Evolutionary conservation across 2,329 filamentous ascomycete genomes (phyloP), one percentile per base, ranked within the genome.

Genomic region (Zalaria sp.): DNA sequence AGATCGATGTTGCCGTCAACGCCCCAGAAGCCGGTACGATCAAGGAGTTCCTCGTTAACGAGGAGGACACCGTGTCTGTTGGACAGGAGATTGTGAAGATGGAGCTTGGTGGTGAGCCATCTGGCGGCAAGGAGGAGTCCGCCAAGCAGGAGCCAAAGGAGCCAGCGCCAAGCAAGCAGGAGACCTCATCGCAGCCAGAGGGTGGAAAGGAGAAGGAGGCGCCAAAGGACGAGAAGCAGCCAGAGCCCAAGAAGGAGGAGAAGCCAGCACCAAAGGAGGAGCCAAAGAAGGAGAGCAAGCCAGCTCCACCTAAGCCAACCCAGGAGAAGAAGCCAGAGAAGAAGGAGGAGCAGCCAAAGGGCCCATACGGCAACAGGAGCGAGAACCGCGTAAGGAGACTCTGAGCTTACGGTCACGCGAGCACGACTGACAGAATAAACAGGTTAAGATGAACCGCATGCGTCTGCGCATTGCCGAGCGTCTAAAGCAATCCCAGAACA

Each of bases 391-490:
- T 89, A 77, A 51, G 83, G n/a, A 32, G 7, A 32, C 29, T 7
- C 29, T 7, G 29, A 32, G 7, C n/a, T 2, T 32, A 7, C 6
- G 7, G 7, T 38, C 5, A n/a, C 4, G 25, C 18, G 2, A 18
- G 4, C 5, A 7, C 4, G 5, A 43, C 45, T 47, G 10, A 47
- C 43, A 44, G 34, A 37, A 25, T n/a, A 40, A 48, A 43, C 54
- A 91, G 84, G 86, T 96, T 57, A 98, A 98, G 75, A 98, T 98
- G 91, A 96, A 96, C 72, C 86, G 91, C 50, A 98, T 98, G 91
- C 87, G 91, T 51, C 77, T 96, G 47, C 81, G 91, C 47, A 98
- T 96, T 53, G 86, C 91, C 39, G 91, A 98, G 71, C 87, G 91
- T 53, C 76, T 98, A 50, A 98, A 98, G 77, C 91, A 98, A 63